These are phyloP conservation scores for Dovyalis caffra DNA, from an alignment of 345 rosid genomes.

Conservation along the genomic window DNA sequence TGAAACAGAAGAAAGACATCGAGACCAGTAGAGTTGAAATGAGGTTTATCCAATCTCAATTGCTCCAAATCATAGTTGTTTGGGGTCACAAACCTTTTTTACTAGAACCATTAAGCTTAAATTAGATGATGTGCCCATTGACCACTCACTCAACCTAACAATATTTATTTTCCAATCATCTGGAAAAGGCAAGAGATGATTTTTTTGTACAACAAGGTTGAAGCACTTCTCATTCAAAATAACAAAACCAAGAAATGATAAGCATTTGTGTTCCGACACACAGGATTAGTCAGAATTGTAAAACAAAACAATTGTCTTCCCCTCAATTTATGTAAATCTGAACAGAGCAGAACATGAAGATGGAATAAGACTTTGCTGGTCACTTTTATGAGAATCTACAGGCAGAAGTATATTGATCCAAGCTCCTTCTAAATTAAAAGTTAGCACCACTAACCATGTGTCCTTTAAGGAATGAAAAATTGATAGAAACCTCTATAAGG, in stretches of 20 bases:
- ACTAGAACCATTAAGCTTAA: background rate
- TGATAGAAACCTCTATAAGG: background rate
- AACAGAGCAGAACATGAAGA: background rate
- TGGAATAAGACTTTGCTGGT: background rate
- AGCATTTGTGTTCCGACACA: background rate
- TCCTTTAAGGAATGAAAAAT: background rate
- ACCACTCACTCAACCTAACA: background rate
- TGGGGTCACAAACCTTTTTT: background rate
- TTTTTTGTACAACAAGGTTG: background rate
- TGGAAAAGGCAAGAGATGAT: background rate
- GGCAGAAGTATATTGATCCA: constrained; percentile 4
- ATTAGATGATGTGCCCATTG: background rate
- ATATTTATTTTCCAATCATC: background rate
- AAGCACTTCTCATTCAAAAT: background rate
- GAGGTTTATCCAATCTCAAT: background rate
- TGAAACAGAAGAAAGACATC: background rate
- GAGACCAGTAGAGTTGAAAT: background rate
- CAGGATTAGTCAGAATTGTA: background rate
- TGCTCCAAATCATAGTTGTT: background rate
- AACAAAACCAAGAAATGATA: background rate
- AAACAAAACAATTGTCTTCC: background rate
- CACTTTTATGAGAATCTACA: background rate
- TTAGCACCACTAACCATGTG: background rate
- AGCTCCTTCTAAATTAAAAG: background rate
- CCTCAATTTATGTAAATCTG: background rate